Evolutionary conservation across 2,329 filamentous ascomycete genomes (phyloP).

Genomic region (Pyrenophora tritici-repentis): DNA sequence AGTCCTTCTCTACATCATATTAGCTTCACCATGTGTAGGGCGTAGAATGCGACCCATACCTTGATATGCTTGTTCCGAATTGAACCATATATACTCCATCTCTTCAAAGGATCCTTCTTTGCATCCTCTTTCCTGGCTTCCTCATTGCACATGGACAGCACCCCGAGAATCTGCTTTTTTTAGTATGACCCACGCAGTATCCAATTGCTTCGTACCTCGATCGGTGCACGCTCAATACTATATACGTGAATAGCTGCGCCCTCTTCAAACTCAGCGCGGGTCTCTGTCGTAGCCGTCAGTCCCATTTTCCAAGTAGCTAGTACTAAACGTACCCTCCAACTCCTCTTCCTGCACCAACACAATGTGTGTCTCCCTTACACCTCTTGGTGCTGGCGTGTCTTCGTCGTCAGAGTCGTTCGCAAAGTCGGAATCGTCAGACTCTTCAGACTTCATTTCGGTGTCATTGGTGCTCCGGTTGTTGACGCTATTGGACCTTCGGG

Average conservation of each 20-base stretch:
- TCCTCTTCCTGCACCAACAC: slow-evolving; percentile 74
- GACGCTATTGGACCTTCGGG: slow-evolving; percentile 51
- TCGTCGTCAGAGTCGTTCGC: slow-evolving; percentile 35
- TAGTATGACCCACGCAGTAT: not conserved
- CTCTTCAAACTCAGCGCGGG: slow-evolving; percentile 70
- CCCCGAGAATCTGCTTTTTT: slow-evolving; percentile 65
- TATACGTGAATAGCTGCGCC: slow-evolving; percentile 85
- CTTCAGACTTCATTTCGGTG: slow-evolving; percentile 56
- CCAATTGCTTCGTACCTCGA: slow-evolving; percentile 59
- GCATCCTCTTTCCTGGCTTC: slow-evolving; percentile 63
- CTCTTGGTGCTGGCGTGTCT: slow-evolving; percentile 45
- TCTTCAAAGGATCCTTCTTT: slow-evolving; percentile 64
- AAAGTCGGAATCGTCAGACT: slow-evolving; percentile 34
- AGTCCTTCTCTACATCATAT: slow-evolving; percentile 50
- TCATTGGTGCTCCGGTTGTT: slow-evolving; percentile 63
- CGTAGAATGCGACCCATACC: slow-evolving; percentile 37
- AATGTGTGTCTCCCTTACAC: slow-evolving; percentile 63
- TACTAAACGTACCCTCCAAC: slow-evolving; percentile 62
- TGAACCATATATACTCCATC: slow-evolving; percentile 69
- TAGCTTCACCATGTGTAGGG: slow-evolving; percentile 10
- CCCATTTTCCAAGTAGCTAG: not conserved
- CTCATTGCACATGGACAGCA: slow-evolving; percentile 71
- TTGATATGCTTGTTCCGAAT: slow-evolving; percentile 75
- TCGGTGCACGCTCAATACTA: slow-evolving; percentile 72
- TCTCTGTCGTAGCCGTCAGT: slow-evolving; percentile 55